A percentile compares a stretch with the other conserved stretches of the same genome.
Conservation (phyloP, 192 early-diverging fungal species). For the Podila epicladia region DNA sequence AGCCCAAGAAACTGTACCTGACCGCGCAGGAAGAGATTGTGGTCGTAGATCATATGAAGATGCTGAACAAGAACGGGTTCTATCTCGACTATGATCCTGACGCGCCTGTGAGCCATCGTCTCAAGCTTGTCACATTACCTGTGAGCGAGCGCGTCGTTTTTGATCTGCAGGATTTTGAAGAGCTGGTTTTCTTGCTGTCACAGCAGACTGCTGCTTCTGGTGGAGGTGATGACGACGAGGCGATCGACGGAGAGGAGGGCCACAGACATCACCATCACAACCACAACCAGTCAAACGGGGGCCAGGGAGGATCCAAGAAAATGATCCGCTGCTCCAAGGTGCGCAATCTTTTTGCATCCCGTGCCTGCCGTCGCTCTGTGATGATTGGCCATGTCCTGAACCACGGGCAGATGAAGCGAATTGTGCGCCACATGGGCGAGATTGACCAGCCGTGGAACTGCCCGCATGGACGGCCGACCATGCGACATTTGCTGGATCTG, state of each 20-base stretch:
- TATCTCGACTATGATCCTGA: constrained; percentile 70
- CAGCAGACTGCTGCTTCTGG: constrained; percentile 23
- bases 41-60: constrained; percentile 77
- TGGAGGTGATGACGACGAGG: constrained; percentile 24
- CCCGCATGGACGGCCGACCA: constrained; percentile 96
- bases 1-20: constrained; percentile 73
- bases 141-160: constrained; percentile 79
- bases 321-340: constrained; percentile 77
- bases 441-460: constrained; percentile 99
- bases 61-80: constrained; percentile 87
- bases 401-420: constrained; percentile 75
- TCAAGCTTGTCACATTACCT: constrained; percentile 79
- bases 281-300: constrained; percentile 17
- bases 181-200: constrained; percentile 66
- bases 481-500: constrained; percentile 82
- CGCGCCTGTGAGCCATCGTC: constrained; percentile 65
- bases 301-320: constrained; percentile 54
- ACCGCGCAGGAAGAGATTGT: constrained; percentile 82
- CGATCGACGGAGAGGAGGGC: constrained; percentile 2
- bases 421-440: constrained; percentile 82
- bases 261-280: constrained; percentile 8
- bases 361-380: constrained; percentile 88
- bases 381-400: constrained; percentile 93
- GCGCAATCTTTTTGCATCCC: constrained; percentile 83
- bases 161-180: constrained; percentile 80